Conservation (phyloP, 2,329 filamentous ascomycete genomes). For the Ceratocystis ficicola region DNA sequence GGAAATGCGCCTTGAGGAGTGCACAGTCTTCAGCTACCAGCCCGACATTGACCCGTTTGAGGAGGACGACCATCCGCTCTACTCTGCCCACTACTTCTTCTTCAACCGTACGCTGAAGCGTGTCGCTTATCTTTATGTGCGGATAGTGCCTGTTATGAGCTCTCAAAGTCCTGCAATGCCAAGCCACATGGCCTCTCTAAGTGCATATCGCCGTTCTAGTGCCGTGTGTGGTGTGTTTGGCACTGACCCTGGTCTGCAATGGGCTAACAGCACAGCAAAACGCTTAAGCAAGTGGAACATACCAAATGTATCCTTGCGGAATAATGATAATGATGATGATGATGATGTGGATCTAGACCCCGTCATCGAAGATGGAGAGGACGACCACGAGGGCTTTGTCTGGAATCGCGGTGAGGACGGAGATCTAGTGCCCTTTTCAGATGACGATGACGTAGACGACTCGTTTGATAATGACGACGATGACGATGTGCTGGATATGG, state of each 20-base stretch:
- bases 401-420: conserved; percentile 50
- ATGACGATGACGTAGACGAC: conserved; percentile 39
- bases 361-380: conserved; percentile 29
- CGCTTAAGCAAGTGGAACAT: conserved; percentile 14
- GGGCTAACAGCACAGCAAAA: conserved; percentile 3
- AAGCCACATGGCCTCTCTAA: conserved; percentile 26
- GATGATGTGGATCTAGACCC: conserved; percentile 20
- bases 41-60: conserved; percentile 85
- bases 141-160: conserved; percentile 69
- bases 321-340: conserved; percentile 15
- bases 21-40: conserved; percentile 77
- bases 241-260: neutral
- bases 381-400: conserved; percentile 42
- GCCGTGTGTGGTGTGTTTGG: conserved; percentile 8
- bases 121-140: conserved; percentile 85
- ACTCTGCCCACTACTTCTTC: conserved; percentile 94
- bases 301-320: neutral
- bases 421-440: conserved; percentile 42
- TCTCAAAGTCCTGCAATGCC: conserved; percentile 43
- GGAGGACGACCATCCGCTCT: conserved; percentile 84
- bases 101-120: conserved; percentile 89
- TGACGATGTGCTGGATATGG: conserved; percentile 31
- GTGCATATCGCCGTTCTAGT: conserved; percentile 13
- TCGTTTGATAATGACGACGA: conserved; percentile 37
- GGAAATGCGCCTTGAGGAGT: conserved; percentile 85